Conservation (phyloP, 208 protist genomes). For the Balamuthia mandrillaris region DNA sequence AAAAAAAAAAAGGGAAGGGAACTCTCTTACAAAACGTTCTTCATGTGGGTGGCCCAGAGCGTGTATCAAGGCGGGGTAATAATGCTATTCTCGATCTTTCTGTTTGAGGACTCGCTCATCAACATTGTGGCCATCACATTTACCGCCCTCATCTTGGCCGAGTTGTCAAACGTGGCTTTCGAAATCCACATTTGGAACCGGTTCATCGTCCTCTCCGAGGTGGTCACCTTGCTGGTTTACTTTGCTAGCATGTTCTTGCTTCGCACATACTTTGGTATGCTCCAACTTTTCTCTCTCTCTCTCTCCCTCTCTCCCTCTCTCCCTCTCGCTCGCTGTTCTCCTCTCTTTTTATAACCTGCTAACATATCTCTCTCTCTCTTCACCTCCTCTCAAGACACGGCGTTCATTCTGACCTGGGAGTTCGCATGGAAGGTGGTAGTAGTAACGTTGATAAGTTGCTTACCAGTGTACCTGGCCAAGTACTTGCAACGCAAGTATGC, state of each 20-base stretch:
- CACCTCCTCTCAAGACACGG: conserved; percentile 65
- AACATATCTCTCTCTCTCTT: too few relatives aligned
- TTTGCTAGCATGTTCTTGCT: conserved; percentile 85
- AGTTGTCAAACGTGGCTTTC: conserved; percentile 90
- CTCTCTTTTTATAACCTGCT: too few relatives aligned
- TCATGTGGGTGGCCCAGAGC: conserved; percentile 74
- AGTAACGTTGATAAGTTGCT: conserved; percentile 47
- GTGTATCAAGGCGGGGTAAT: conserved; percentile 86
- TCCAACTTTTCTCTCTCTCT: too few relatives aligned
- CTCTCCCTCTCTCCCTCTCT: too few relatives aligned
- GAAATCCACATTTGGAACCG: conserved; percentile 84
- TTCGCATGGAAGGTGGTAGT: conserved; percentile 81
- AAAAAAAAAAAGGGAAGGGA: conserved; percentile 61
- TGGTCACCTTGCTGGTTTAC: conserved; percentile 85
- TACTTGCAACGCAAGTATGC: conserved; percentile 57
- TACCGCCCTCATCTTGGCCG: conserved; percentile 93
- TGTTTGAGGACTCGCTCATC: conserved; percentile 91
- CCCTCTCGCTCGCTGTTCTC: too few relatives aligned
- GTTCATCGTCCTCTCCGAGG: conserved; percentile 81
- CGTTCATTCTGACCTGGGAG: conserved; percentile 86
- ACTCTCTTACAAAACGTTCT: conserved; percentile 77
- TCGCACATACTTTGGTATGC: conserved; percentile 83
- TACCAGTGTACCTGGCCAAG: conserved; percentile 70
- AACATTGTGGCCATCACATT: conserved; percentile 96
- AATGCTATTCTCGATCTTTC: conserved; percentile 87